Base-by-base conservation (phyloP, 306 rosid genomes). In the Sophora flavescens region DNA sequence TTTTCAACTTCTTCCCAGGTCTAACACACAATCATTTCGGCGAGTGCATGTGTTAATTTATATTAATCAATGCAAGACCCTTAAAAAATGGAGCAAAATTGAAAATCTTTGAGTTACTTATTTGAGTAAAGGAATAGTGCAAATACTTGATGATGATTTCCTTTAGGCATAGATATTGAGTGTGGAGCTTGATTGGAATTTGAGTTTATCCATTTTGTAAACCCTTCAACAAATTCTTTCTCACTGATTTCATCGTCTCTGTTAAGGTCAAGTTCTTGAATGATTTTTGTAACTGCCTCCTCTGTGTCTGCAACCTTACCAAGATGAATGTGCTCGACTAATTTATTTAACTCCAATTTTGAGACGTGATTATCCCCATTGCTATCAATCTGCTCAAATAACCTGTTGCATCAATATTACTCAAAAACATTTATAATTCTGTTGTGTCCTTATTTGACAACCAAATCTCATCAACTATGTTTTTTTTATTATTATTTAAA, bases 1-100 rank as follows among this genome's bases (percentile, higher is more conserved):
- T 59, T 68, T n/a, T 78, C 82, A 2, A 68, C 61, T 0, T 33
- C 36, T 68, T 68, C 82, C 82, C 82, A 78, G 4, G 56, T 70
- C 68, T 78, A 36, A 75, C 4, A 61, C 41, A 38, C 8, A 41
- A 54, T 36, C 51, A 64, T 64, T 64, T 64, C n/a, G 11, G 15
- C 14, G 67, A 33, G 44, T 11, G 10, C 11, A 66, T 11, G 17
- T 22, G 18, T 42, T 6, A 66, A 7, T 45, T 45, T 15, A 38
- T 18, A 60, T 74, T 18, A 74, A 45, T 6, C 33, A 47, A 36
- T 13, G n/a, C 33, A 36, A 48, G n/a, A 16, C n/a, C 38, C 7
- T 6, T 16, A 22, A 67, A 47, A 52, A 52, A 8, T 52, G 17
- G 6, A 62, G 68, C 38, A 45, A 33, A 28, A 33, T 3, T 13